These are phyloP conservation scores for Elaeagnus macrophylla DNA, from an alignment of 306 rosid genomes.

Conservation along the genomic window DNA sequence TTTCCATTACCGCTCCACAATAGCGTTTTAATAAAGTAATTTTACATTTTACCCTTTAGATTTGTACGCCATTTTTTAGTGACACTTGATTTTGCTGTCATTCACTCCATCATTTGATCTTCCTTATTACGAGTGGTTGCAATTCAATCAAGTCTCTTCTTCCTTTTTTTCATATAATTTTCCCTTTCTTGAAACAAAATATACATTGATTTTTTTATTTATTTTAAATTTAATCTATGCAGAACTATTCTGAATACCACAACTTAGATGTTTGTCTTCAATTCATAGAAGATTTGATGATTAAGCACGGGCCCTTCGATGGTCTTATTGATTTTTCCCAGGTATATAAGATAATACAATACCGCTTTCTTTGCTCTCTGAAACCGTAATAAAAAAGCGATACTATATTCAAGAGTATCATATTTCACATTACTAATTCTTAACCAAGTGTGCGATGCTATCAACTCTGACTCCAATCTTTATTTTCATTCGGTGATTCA, in stretches of 20 bases:
- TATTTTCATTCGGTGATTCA: no score
- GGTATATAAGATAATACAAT: constrained; percentile 23
- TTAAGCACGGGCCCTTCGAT: constrained; percentile 70
- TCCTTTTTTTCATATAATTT: no score
- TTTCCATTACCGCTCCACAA: no score
- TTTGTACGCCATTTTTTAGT: no score
- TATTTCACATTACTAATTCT: not conserved
- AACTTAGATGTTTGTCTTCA: constrained; percentile 58
- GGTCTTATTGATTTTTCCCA: constrained; percentile 91
- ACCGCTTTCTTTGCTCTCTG: not conserved
- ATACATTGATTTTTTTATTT: not conserved
- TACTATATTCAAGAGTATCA: not conserved
- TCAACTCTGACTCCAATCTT: no score
- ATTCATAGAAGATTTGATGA: constrained; percentile 63
- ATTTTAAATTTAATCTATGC: not conserved
- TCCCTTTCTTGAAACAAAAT: not conserved
- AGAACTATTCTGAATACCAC: constrained; percentile 55
- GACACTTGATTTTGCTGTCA: no score
- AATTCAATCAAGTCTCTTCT: constrained; percentile 59
- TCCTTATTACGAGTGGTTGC: constrained; percentile 96
- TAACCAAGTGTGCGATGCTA: not conserved
- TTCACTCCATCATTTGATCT: no score
- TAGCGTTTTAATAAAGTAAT: no score
- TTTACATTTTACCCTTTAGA: no score
- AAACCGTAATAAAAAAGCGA: not conserved